phyloP scores from a whole-genome alignment of 352 stramenopile species.

The Pythium dissotocum region DNA sequence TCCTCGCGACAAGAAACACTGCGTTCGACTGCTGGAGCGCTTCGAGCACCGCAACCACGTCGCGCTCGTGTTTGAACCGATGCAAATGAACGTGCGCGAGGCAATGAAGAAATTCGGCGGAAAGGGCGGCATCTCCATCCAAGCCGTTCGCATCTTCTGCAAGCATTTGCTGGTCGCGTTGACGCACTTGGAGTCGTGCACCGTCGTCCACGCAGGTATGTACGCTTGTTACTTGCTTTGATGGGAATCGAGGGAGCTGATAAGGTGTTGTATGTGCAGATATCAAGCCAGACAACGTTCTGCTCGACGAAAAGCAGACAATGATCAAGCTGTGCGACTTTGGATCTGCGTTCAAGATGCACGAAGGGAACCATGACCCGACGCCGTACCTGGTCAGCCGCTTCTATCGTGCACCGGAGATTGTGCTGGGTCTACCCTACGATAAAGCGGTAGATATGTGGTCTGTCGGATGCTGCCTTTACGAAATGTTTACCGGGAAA shows the following conservation, averaged over 20 bases:
- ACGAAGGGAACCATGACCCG: constrained; percentile 90
- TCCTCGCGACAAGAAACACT: constrained; percentile 80
- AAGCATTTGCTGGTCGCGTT: constrained; percentile 81
- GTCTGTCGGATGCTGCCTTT: constrained; percentile 96
- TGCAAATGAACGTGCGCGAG: constrained; percentile 97
- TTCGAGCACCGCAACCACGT: constrained; percentile 95
- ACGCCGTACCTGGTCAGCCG: constrained; percentile 98
- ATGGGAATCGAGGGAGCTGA: not conserved
- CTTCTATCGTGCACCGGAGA: constrained; percentile 98
- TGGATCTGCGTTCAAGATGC: constrained; percentile 94
- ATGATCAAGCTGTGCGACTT: constrained; percentile 98
- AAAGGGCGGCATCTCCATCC: constrained; percentile 80
- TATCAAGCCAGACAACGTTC: constrained; percentile 98
- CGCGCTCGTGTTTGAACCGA: constrained; percentile 96
- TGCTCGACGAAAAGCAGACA: constrained; percentile 95
- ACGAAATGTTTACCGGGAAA: constrained; percentile 97
- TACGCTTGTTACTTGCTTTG: not conserved
- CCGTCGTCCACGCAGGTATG: constrained; percentile 93
- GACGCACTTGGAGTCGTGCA: constrained; percentile 68
- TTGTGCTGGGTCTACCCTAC: constrained; percentile 90
- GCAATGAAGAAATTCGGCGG: constrained; percentile 90
- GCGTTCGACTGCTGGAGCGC: constrained; percentile 77
- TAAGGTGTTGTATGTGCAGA: constrained; percentile 46
- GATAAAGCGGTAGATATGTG: constrained; percentile 98
- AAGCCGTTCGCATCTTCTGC: constrained; percentile 83